Evolutionary conservation across 768 basidiomycete genomes (phyloP), one percentile per base, ranked within the genome.

Genomic region (Xerocomus potaroensis): DNA sequence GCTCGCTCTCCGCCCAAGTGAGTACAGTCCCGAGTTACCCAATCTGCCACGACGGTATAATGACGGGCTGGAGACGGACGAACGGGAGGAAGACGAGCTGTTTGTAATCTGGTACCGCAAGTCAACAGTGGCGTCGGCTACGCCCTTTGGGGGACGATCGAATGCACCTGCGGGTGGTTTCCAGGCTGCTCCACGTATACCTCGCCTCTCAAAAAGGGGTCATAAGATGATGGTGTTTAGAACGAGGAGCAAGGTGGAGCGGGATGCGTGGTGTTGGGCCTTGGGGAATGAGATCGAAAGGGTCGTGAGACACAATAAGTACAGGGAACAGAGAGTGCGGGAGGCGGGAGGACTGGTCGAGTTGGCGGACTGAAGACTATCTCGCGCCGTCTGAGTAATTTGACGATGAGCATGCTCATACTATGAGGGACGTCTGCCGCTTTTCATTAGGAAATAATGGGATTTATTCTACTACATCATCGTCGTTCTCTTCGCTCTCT

Each of bases 181-280:
- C 29, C 54, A 47, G 18, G 48, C 54, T 10, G 23, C 48, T 24
- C 46, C 42, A 15, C 57, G 67, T 23, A 54, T 81, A 27, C 89
- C 78, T 26, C 61, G 69, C 21, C 67, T 83, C 44, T 81, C 74
- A 36, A 61, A 34, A 41, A 73, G 71, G 49, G 82, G 81, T 56
- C 69, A 79, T 49, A 83, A 84, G 62, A 55, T 82, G 45, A 56
- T 77, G 14, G 75, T 92, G 2, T 84, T 87, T 55, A 77, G 81
- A 51, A 82, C 86, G 42, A 74, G 92, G 61, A 91, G 81, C 60
- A 82, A 83, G 68, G 71, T 97, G 30, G 95, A 98, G 66, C 73
- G 94, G 23, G 93, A 98, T 64, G 76, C 84, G 23, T 97, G 94
- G 94, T 91, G 91, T 56, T 96, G 89, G 87, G 91, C 90, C 1